These are phyloP conservation scores for Ceriops zippeliana DNA, from an alignment of 345 rosid species.

Conservation along the genomic window DNA sequence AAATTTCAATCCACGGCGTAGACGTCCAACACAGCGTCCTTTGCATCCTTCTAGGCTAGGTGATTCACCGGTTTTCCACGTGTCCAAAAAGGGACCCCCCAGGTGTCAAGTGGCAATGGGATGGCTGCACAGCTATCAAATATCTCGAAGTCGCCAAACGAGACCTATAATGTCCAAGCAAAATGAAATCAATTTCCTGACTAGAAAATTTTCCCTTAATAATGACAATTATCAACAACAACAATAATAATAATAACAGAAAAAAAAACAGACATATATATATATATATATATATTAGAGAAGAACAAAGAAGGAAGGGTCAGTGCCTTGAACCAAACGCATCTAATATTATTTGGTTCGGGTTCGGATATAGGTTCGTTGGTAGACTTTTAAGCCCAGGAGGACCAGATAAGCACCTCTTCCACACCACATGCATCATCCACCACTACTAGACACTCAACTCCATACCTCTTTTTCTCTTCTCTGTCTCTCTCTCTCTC, in stretches of 20 bases:
- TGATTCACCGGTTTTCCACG: slow-evolving; percentile 9
- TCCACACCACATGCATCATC: neutral
- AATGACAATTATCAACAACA: neutral
- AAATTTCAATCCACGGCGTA: neutral
- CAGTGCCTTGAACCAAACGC: slow-evolving; percentile 25
- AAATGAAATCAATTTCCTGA: neutral
- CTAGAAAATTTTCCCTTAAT: neutral
- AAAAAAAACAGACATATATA: no score
- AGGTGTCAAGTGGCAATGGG: neutral
- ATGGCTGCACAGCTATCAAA: neutral
- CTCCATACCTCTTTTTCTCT: slow-evolving; percentile 18
- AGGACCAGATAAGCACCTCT: slow-evolving; percentile 24
- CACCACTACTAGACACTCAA: slow-evolving; percentile 15
- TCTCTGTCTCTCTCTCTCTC: no score
- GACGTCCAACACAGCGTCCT: neutral
- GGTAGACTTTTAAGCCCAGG: slow-evolving; percentile 24
- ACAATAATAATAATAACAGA: neutral
- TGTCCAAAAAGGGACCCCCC: neutral
- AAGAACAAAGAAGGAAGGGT: neutral
- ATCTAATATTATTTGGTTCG: slow-evolving; percentile 12
- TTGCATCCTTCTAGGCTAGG: neutral
- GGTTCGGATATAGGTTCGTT: slow-evolving; percentile 28
- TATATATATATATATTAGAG: no score
- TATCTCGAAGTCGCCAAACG: neutral
- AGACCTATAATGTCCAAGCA: neutral